phyloP scores from a whole-genome alignment of 2,329 filamentous ascomycete genomes.

The Aspergillus ustus region DNA sequence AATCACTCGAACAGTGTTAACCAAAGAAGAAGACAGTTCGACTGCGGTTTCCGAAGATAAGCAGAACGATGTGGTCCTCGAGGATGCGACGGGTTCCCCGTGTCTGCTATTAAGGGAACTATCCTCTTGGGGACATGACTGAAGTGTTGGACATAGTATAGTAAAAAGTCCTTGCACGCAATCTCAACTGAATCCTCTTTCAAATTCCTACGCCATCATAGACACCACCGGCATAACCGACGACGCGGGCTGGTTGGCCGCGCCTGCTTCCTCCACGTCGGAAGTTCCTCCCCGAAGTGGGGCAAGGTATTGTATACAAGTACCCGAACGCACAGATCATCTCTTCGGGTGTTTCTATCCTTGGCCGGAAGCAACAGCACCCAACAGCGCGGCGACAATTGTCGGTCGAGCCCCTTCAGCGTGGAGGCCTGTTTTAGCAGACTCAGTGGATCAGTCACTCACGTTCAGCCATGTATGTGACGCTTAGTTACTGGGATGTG shows the following conservation, averaged over 20 bases:
- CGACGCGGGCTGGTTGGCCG: neutral
- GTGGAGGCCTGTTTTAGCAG: too few species aligned
- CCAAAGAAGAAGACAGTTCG: neutral
- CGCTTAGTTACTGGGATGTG: too few species aligned
- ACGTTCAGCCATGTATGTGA: too few species aligned
- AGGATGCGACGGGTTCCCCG: too few species aligned
- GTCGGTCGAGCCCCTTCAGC: too few species aligned
- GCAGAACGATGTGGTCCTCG: too few species aligned
- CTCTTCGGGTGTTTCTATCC: neutral
- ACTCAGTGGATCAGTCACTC: too few species aligned
- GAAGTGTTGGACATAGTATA: neutral
- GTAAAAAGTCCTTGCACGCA: neutral
- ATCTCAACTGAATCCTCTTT: neutral
- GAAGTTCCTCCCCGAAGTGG: neutral
- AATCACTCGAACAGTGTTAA: neutral
- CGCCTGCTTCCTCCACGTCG: neutral
- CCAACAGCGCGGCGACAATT: too few species aligned
- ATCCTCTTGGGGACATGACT: neutral
- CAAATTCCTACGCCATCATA: too few species aligned
- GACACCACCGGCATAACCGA: neutral
- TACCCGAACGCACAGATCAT: neutral
- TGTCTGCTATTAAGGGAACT: too few species aligned
- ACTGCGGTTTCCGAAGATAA: too few species aligned
- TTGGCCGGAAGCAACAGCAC: neutral
- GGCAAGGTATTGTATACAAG: conserved; percentile 1